Evolutionary conservation across 306 rosid species (phyloP).

Genomic region (Calophaca sinica): DNA sequence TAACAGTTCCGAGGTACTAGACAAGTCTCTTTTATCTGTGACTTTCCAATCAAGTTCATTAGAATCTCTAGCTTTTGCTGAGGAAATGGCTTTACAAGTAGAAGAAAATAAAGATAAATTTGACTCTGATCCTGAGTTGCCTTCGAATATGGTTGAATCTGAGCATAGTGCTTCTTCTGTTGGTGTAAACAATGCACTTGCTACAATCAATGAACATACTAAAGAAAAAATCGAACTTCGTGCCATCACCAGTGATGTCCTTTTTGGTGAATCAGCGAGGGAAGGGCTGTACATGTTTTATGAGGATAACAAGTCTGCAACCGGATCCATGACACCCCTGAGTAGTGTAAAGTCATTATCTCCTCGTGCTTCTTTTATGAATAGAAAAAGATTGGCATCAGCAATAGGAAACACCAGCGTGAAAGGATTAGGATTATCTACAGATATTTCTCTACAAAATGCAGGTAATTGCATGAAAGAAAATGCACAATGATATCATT

Average conservation of each 20-base stretch:
- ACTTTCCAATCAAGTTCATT: slow-evolving; percentile 56
- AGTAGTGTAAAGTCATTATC: slow-evolving; percentile 53
- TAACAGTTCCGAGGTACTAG: slow-evolving; percentile 43
- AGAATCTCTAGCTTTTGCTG: slow-evolving; percentile 59
- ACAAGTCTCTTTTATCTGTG: slow-evolving; percentile 53
- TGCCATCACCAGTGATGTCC: slow-evolving; percentile 42
- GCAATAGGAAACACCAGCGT: slow-evolving; percentile 44
- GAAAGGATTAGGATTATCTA: slow-evolving; percentile 47
- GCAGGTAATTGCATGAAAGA: slow-evolving; percentile 60
- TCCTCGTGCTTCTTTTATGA: slow-evolving; percentile 49
- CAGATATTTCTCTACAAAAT: slow-evolving; percentile 49
- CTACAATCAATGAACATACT: slow-evolving; percentile 44
- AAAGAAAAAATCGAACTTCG: slow-evolving; percentile 52
- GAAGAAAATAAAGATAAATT: slow-evolving; percentile 58
- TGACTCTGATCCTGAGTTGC: slow-evolving; percentile 56
- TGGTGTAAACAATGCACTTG: slow-evolving; percentile 39
- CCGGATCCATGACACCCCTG: slow-evolving; percentile 47
- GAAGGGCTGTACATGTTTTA: slow-evolving; percentile 86
- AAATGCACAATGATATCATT: slow-evolving; percentile 39
- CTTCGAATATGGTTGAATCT: slow-evolving; percentile 42
- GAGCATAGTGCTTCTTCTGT: slow-evolving; percentile 47
- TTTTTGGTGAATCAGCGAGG: slow-evolving; percentile 65
- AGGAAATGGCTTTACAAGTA: slow-evolving; percentile 58
- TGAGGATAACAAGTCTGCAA: slow-evolving; percentile 51
- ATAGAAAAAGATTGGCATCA: slow-evolving; percentile 51